Evolutionary conservation across 2,329 filamentous ascomycete species (phyloP).

Genomic region (Arthrocladium fulminans): DNA sequence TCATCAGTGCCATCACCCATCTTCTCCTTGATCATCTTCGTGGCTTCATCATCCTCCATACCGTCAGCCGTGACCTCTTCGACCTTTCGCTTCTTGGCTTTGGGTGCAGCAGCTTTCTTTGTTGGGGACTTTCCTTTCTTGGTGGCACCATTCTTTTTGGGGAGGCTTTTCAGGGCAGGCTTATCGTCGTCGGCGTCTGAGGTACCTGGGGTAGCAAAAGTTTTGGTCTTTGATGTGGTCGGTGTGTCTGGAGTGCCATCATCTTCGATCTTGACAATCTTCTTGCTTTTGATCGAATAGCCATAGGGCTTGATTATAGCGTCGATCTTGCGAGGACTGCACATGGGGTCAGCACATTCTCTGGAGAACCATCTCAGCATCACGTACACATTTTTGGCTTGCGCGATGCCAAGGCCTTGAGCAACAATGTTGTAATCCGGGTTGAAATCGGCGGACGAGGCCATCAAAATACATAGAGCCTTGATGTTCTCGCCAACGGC

Average conservation of each 20-base stretch:
- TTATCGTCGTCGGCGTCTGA: constrained; percentile 2
- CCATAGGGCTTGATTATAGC: constrained; percentile 3
- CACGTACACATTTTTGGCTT: constrained; percentile 8
- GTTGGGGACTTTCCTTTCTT: neutral
- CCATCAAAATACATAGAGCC: constrained; percentile 4
- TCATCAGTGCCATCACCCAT: constrained; percentile 3
- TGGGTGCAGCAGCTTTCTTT: neutral
- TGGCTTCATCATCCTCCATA: constrained; percentile 2
- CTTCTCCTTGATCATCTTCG: constrained; percentile 5
- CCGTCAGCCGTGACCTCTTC: neutral
- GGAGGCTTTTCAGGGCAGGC: neutral
- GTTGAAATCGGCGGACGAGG: constrained; percentile 7
- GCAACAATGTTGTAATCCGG: constrained; percentile 1
- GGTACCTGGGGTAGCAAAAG: neutral
- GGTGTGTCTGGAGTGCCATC: constrained; percentile 1
- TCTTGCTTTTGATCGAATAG: constrained; percentile 3
- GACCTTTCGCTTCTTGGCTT: constrained; percentile 1
- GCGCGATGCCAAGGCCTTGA: neutral
- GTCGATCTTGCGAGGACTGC: constrained; percentile 9
- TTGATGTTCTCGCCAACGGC: neutral
- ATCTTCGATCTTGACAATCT: constrained; percentile 2
- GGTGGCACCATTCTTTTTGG: neutral
- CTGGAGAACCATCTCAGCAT: neutral
- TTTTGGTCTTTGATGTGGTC: neutral
- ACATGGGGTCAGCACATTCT: neutral